Evolutionary conservation across 805 yeast genomes (phyloP).

Genomic region (Starmerella etchellsii): DNA sequence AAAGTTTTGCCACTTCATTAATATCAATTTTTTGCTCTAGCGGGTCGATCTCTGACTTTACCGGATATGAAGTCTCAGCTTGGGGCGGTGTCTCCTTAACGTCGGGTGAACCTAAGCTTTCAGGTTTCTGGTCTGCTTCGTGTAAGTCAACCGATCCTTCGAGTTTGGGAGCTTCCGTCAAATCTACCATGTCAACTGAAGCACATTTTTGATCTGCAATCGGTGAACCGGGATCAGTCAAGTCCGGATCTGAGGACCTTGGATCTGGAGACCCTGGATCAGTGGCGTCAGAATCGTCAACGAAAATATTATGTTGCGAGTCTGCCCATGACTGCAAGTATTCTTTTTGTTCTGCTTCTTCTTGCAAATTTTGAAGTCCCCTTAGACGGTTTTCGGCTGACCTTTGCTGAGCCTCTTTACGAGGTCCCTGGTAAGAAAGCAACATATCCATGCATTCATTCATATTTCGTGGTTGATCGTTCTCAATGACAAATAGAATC

Average conservation of each 20-base stretch:
- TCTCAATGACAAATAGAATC: conserved; percentile 3
- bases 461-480: background rate
- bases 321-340: background rate
- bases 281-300: background rate
- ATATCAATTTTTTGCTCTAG: conserved; percentile 20
- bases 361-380: background rate
- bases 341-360: background rate
- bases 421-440: conserved; percentile 3
- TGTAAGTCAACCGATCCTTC: too few relatives aligned
- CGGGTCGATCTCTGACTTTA: conserved; percentile 6
- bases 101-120: too few relatives aligned
- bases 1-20: conserved; percentile 17
- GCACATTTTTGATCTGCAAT: too few relatives aligned
- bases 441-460: background rate
- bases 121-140: too few relatives aligned
- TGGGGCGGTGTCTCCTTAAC: background rate
- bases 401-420: conserved; percentile 1
- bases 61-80: background rate
- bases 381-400: conserved; percentile 2
- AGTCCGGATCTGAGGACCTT: too few relatives aligned
- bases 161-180: too few relatives aligned
- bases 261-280: background rate
- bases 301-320: background rate
- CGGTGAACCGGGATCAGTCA: too few relatives aligned
- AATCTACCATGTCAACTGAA: too few relatives aligned